Evolutionary conservation across 2,329 filamentous ascomycete genomes (phyloP).

Genomic region (Alternaria triticimaculans): DNA sequence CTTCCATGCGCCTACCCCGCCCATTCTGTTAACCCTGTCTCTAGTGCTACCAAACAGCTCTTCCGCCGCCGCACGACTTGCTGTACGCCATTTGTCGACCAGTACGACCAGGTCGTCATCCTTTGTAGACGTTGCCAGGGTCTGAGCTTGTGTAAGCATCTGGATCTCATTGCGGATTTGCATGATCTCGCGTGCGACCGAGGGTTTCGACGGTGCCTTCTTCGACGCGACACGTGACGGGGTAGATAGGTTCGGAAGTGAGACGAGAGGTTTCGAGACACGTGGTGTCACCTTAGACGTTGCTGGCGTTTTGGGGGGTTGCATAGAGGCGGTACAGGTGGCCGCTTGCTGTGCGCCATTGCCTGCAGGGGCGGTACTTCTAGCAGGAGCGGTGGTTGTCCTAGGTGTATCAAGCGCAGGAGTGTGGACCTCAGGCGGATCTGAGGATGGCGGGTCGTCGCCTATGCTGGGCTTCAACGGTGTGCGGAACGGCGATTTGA

Average conservation of each 20-base stretch:
- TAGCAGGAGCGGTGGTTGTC: neutral
- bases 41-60: constrained; percentile 68
- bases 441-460: constrained; percentile 34
- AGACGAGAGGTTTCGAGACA: constrained; percentile 19
- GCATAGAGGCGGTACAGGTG: neutral
- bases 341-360: neutral
- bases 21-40: constrained; percentile 68
- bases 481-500: constrained; percentile 71
- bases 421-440: constrained; percentile 25
- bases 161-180: constrained; percentile 49
- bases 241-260: constrained; percentile 16
- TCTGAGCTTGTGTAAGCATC: constrained; percentile 51
- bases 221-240: constrained; percentile 17
- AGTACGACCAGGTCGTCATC: constrained; percentile 65
- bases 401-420: neutral
- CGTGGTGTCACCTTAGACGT: constrained; percentile 6
- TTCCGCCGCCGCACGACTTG: constrained; percentile 69
- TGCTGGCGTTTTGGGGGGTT: constrained; percentile 4
- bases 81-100: constrained; percentile 66
- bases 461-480: constrained; percentile 40
- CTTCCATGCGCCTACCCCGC: constrained; percentile 65
- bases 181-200: constrained; percentile 41
- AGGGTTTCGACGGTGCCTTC: constrained; percentile 29
- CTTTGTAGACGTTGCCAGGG: constrained; percentile 42
- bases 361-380: neutral